phyloP scores from a whole-genome alignment of 2,329 filamentous ascomycete genomes.

The Aspergillus sp. region DNA sequence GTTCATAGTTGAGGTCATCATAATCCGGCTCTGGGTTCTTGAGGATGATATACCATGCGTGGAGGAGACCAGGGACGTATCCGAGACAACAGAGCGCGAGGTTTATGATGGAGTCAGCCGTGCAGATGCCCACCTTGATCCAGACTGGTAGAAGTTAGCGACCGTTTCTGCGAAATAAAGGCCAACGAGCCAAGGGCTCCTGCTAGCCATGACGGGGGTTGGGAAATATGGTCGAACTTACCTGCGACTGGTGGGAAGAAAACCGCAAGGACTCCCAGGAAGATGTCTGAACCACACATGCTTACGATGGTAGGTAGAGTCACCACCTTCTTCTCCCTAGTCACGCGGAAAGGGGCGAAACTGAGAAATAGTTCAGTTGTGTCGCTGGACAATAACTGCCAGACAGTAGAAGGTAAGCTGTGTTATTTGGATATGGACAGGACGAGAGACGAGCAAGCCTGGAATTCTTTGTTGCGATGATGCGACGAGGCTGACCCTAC shows the following conservation, averaged over 20 bases:
- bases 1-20: conserved; percentile 55
- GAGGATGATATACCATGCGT: conserved; percentile 97
- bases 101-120: conserved; percentile 88
- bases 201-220: background rate
- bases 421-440: background rate
- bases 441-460: background rate
- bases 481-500: too few species aligned
- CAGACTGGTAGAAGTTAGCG: conserved; percentile 58
- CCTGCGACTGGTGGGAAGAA: conserved; percentile 54
- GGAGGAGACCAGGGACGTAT: conserved; percentile 77
- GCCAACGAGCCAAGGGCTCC: background rate
- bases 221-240: conserved; percentile 24
- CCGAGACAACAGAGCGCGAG: conserved; percentile 76
- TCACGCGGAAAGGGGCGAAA: background rate
- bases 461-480: background rate
- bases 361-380: background rate
- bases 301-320: conserved; percentile 7
- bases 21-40: conserved; percentile 69
- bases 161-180: background rate
- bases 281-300: conserved; percentile 55
- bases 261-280: conserved; percentile 52
- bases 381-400: too few species aligned
- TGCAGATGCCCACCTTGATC: conserved; percentile 93
- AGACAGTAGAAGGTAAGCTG: too few species aligned
- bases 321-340: conserved; percentile 1